A percentile compares a stretch with the other conserved stretches of the same genome.
Conservation (phyloP, 345 rosid species). For the Sonneratia alba region DNA sequence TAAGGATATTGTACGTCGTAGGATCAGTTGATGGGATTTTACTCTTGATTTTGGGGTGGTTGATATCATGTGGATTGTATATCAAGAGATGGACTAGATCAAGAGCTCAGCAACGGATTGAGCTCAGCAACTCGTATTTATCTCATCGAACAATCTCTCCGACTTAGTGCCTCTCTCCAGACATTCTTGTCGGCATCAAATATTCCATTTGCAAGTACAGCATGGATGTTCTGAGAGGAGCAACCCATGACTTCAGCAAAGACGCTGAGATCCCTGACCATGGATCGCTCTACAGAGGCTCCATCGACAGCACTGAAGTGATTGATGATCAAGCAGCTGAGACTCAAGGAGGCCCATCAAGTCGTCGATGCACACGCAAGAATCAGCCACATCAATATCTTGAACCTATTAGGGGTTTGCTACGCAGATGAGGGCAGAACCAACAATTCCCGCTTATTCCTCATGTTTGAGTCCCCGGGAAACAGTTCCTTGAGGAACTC, state of each 20-base stretch:
- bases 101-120: slow-evolving; percentile 26
- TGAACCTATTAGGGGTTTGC: slow-evolving; percentile 41
- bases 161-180: slow-evolving; percentile 43
- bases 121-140: slow-evolving; percentile 16
- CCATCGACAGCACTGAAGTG: slow-evolving; percentile 23
- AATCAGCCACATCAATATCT: slow-evolving; percentile 47
- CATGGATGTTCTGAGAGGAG: slow-evolving; percentile 21
- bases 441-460: slow-evolving; percentile 21
- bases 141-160: slow-evolving; percentile 29
- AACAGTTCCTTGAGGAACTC: slow-evolving; percentile 43
- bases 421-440: slow-evolving; percentile 21
- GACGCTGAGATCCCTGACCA: slow-evolving; percentile 15
- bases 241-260: slow-evolving; percentile 27
- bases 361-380: slow-evolving; percentile 39
- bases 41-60: slow-evolving; percentile 19
- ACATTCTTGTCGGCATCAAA: slow-evolving; percentile 42
- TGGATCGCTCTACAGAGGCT: slow-evolving; percentile 18
- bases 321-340: slow-evolving; percentile 44
- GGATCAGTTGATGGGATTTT: slow-evolving; percentile 35
- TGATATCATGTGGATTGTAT: slow-evolving; percentile 24
- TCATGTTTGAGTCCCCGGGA: slow-evolving; percentile 31
- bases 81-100: slow-evolving; percentile 17
- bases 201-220: slow-evolving; percentile 30
- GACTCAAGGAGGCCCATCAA: slow-evolving; percentile 28
- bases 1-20: slow-evolving; percentile 29